A percentile compares a stretch with the other conserved stretches of the same genome.
Conservation (phyloP, 2,329 filamentous ascomycete genomes). For the Fusarium albidum region DNA sequence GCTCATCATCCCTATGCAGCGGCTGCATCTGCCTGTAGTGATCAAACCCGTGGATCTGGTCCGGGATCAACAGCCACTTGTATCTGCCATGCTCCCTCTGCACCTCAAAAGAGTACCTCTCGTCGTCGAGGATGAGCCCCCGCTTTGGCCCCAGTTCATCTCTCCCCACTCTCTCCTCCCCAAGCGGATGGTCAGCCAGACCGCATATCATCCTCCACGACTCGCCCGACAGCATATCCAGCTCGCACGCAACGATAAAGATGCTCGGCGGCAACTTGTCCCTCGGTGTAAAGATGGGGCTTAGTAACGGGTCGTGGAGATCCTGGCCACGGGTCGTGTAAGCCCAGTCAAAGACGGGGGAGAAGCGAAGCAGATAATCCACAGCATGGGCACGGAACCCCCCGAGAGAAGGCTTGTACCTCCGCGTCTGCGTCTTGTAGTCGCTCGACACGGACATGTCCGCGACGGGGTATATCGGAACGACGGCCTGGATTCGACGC, state of each 20-base stretch:
- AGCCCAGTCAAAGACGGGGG: slow-evolving; percentile 19
- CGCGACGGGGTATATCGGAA: slow-evolving; percentile 9
- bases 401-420: slow-evolving; percentile 15
- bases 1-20: slow-evolving; percentile 11
- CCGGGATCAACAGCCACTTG: slow-evolving; percentile 22
- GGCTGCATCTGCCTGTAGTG: slow-evolving; percentile 6
- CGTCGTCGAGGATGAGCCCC: slow-evolving; percentile 16
- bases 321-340: slow-evolving; percentile 10
- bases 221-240: slow-evolving; percentile 21
- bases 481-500: slow-evolving; percentile 1
- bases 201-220: slow-evolving; percentile 18
- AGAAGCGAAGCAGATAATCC: slow-evolving; percentile 6
- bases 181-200: not conserved
- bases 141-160: not conserved
- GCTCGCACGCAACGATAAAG: slow-evolving; percentile 14
- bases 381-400: slow-evolving; percentile 8
- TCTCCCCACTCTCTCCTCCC: slow-evolving; percentile 5
- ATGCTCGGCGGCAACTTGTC: slow-evolving; percentile 7
- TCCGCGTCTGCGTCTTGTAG: slow-evolving; percentile 11
- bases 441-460: slow-evolving; percentile 12
- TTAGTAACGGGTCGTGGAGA: slow-evolving; percentile 10
- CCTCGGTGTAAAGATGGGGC: slow-evolving; percentile 10
- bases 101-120: slow-evolving; percentile 17
- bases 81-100: slow-evolving; percentile 1
- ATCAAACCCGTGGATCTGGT: slow-evolving; percentile 24